Conservation (phyloP, 306 rosid genomes). For the Dalbergia cultrata region DNA sequence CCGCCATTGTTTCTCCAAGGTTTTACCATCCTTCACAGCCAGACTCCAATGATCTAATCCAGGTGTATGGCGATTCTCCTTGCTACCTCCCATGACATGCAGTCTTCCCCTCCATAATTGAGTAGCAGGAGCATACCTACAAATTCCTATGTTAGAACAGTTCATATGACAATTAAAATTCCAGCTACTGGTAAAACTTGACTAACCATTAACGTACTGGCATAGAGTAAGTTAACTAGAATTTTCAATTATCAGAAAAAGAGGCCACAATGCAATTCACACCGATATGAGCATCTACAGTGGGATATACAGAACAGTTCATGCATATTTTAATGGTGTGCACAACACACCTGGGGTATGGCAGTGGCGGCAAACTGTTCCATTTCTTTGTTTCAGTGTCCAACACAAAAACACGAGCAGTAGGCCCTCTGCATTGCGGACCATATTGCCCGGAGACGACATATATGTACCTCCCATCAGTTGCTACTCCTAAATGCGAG, state of each 20-base stretch:
- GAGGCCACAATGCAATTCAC: background rate
- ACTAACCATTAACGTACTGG: conserved; percentile 11
- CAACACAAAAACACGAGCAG: conserved; percentile 62
- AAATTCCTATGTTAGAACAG: conserved; percentile 31
- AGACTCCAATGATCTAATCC: conserved; percentile 92
- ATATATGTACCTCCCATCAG: conserved; percentile 89
- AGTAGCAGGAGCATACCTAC: conserved; percentile 92
- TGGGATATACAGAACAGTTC: background rate
- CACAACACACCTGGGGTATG: conserved; percentile 71
- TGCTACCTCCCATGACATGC: conserved; percentile 98
- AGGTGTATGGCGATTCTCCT: conserved; percentile 92
- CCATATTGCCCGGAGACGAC: conserved; percentile 88
- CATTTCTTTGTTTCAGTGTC: conserved; percentile 80
- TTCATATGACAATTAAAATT: conserved; percentile 35
- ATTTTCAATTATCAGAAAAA: conserved; percentile 8
- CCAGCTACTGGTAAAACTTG: conserved; percentile 12
- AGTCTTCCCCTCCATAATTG: conserved; percentile 93
- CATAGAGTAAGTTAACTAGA: conserved; percentile 23
- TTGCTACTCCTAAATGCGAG: conserved; percentile 88
- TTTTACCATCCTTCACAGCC: conserved; percentile 80
- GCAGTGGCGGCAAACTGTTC: conserved; percentile 76
- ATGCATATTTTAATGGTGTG: background rate
- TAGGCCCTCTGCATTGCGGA: conserved; percentile 86
- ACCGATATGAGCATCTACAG: conserved; percentile 21
- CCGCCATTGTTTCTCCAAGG: conserved; percentile 77